Conservation (phyloP, 805 yeast species). For the Yarrowia sp. region DNA sequence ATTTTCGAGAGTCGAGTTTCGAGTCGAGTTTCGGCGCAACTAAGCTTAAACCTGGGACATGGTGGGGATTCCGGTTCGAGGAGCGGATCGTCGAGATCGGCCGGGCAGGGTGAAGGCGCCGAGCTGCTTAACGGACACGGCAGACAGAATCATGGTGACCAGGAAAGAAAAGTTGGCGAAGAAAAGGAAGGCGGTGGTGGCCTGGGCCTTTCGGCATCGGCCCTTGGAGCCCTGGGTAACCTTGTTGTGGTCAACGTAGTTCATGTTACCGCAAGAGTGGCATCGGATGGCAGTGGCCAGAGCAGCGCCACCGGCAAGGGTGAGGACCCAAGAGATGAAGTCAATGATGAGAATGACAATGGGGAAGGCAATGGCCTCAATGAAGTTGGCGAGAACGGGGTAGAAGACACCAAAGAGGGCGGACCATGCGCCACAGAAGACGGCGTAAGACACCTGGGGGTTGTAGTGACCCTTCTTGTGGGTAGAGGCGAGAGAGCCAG, state of each 20-base stretch:
- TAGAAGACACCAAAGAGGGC: conserved; percentile 75
- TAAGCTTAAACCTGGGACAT: conserved; percentile 73
- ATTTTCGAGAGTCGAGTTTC: neutral
- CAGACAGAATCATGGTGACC: conserved; percentile 56
- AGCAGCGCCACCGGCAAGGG: conserved; percentile 92
- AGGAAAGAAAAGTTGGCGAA: conserved; percentile 75
- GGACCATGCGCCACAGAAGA: conserved; percentile 87
- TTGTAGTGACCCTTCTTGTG: conserved; percentile 44
- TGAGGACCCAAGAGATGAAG: conserved; percentile 84
- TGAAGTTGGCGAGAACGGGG: conserved; percentile 73
- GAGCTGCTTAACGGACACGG: conserved; percentile 50
- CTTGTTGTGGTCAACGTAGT: conserved; percentile 62
- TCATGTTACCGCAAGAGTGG: conserved; percentile 76
- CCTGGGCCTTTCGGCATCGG: conserved; percentile 95
- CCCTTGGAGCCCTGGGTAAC: conserved; percentile 72
- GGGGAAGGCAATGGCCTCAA: conserved; percentile 85
- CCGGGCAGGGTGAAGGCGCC: conserved; percentile 57
- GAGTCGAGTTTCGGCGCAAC: neutral
- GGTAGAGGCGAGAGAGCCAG: conserved; percentile 76
- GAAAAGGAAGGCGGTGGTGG: conserved; percentile 78
- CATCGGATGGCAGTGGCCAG: conserved; percentile 84
- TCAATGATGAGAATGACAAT: conserved; percentile 70
- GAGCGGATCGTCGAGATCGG: conserved; percentile 47
- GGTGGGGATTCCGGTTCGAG: conserved; percentile 85
- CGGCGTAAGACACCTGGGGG: conserved; percentile 83